A percentile compares a stretch with the other conserved stretches of the same genome.
These are phyloP conservation scores for Aureobasidium uvarum DNA, from an alignment of 2,329 filamentous ascomycete species.

Conservation along the genomic window DNA sequence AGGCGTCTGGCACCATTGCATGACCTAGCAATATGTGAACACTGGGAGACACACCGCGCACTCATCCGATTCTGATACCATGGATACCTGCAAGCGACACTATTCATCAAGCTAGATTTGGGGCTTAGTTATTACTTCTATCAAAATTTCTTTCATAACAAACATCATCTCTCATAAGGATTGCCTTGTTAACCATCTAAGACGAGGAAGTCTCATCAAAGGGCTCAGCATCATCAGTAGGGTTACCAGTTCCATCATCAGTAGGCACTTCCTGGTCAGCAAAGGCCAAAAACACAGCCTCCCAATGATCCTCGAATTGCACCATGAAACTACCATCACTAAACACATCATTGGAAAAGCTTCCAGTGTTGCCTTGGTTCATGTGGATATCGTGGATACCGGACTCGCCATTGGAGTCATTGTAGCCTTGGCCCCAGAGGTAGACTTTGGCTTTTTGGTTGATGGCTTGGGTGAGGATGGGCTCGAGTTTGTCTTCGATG, in stretches of 20 bases:
- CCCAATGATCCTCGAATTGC: slow-evolving; percentile 42
- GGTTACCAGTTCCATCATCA: slow-evolving; percentile 35
- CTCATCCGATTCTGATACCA: too few relatives aligned
- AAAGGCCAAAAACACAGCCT: slow-evolving; percentile 45
- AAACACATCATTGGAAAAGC: slow-evolving; percentile 40
- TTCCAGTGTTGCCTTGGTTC: slow-evolving; percentile 42
- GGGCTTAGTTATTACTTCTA: too few relatives aligned
- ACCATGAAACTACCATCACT: slow-evolving; percentile 43
- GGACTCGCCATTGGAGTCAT: slow-evolving; percentile 36
- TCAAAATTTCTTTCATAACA: too few relatives aligned
- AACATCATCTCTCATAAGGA: not conserved
- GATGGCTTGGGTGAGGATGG: slow-evolving; percentile 41
- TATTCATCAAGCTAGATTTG: too few relatives aligned
- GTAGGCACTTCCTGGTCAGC: slow-evolving; percentile 41
- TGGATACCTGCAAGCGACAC: too few relatives aligned
- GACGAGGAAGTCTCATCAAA: slow-evolving; percentile 3
- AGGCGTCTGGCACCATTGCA: not conserved
- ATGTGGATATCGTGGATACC: slow-evolving; percentile 46
- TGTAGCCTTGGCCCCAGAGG: slow-evolving; percentile 36
- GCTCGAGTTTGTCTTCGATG: slow-evolving; percentile 40
- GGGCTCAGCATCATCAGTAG: not conserved
- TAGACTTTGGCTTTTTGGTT: slow-evolving; percentile 41
- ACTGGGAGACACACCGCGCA: too few relatives aligned
- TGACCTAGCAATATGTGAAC: not conserved
- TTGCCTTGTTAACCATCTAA: not conserved